These are phyloP conservation scores for Durio zibethinus DNA, from an alignment of 345 rosid species.

Conservation along the genomic window DNA sequence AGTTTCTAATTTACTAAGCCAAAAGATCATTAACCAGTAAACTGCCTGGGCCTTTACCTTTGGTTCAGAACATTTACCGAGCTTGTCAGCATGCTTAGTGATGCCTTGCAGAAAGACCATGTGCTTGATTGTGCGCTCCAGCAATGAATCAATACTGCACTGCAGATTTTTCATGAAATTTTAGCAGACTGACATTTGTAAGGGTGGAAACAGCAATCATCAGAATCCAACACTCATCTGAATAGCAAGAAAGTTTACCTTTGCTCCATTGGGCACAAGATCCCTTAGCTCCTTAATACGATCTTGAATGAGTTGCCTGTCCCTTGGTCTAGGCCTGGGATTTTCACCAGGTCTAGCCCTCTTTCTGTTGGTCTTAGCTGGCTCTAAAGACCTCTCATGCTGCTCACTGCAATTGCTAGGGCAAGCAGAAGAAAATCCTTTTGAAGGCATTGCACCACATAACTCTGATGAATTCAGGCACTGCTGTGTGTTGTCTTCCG, in stretches of 20 bases:
- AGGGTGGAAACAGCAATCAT: neutral
- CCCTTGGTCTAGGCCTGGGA: conserved; percentile 92
- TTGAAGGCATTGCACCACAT: conserved; percentile 57
- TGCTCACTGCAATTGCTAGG: conserved; percentile 63
- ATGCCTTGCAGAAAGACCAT: conserved; percentile 81
- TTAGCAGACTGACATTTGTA: conserved; percentile 25
- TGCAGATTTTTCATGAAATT: conserved; percentile 38
- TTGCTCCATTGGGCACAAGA: conserved; percentile 90
- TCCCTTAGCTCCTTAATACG: conserved; percentile 94
- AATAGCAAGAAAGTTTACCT: conserved; percentile 56
- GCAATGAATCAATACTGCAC: conserved; percentile 97
- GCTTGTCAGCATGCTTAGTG: conserved; percentile 85
- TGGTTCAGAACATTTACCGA: conserved; percentile 60
- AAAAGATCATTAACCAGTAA: neutral
- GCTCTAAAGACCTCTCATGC: conserved; percentile 57
- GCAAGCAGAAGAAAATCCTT: conserved; percentile 67
- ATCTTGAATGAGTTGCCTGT: conserved; percentile 96
- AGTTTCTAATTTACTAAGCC: conserved; percentile 7
- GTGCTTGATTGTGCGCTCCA: conserved; percentile 93
- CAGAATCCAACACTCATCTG: neutral
- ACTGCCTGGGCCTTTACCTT: conserved; percentile 44
- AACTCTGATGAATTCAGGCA: conserved; percentile 50
- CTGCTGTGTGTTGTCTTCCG: conserved; percentile 42
- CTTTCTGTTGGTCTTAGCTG: conserved; percentile 62
- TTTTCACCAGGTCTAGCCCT: conserved; percentile 87